Percentiles rank a stretch among this genome's conserved stretches.
phyloP scores from a whole-genome alignment of 2,329 filamentous ascomycete species.

The Pseudogymnoascus sp. region DNA sequence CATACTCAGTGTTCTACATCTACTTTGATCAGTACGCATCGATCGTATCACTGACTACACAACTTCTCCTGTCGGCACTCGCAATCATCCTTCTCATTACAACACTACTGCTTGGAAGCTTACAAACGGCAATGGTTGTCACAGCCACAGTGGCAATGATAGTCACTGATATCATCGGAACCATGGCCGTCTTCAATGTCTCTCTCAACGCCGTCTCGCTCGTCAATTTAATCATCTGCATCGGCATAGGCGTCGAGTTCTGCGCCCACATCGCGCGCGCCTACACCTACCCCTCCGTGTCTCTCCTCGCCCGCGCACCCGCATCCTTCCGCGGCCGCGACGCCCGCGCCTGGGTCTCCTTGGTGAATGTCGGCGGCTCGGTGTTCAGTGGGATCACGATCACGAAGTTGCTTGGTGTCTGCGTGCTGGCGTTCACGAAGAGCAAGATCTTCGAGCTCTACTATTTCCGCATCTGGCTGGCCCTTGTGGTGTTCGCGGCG shows the following conservation, averaged over 20 bases:
- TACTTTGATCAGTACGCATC: constrained; percentile 96
- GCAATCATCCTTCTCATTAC: constrained; percentile 79
- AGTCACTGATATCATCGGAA: constrained; percentile 85
- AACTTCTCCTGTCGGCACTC: constrained; percentile 73
- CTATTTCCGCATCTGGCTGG: constrained; percentile 95
- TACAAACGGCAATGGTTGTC: constrained; percentile 73
- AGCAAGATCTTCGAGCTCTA: constrained; percentile 99
- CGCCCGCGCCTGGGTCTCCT: constrained; percentile 80
- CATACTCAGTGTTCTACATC: constrained; percentile 96
- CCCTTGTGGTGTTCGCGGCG: constrained; percentile 81
- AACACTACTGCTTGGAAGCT: constrained; percentile 71
- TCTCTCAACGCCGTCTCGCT: constrained; percentile 91
- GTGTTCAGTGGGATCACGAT: constrained; percentile 96
- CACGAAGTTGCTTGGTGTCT: constrained; percentile 88
- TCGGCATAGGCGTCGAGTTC: constrained; percentile 94
- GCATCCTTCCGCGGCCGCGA: constrained; percentile 73
- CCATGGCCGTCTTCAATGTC: constrained; percentile 83
- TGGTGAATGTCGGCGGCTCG: constrained; percentile 89
- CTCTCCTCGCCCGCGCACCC: constrained; percentile 72
- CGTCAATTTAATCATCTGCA: constrained; percentile 93
- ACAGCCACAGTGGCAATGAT: constrained; percentile 88
- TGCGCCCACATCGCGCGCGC: constrained; percentile 94
- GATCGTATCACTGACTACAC: constrained; percentile 71
- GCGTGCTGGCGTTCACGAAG: constrained; percentile 83
- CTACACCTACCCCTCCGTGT: constrained; percentile 83